Percentiles rank a stretch among this genome's conserved stretches.
These are phyloP conservation scores for Gastrolobium villosum DNA, from an alignment of 306 rosid genomes.

Conservation along the genomic window DNA sequence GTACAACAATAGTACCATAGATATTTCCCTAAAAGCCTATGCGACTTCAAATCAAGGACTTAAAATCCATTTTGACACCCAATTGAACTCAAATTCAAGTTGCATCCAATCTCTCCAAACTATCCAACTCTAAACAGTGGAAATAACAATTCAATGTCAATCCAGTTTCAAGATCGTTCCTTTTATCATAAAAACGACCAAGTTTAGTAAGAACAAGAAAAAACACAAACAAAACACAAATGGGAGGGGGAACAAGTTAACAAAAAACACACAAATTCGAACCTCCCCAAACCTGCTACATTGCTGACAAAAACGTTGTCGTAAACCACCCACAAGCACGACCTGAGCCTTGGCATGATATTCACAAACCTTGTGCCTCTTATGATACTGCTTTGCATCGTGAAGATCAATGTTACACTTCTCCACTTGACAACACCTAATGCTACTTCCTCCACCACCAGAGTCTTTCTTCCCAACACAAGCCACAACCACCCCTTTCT, in stretches of 20 bases:
- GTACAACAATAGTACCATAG: no score
- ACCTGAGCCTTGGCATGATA: constrained; percentile 75
- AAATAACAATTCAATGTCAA: neutral
- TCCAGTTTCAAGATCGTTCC: neutral
- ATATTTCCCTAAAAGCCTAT: no score
- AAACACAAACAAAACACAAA: neutral
- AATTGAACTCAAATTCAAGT: neutral
- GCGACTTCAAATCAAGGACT: neutral
- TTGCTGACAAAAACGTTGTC: constrained; percentile 84
- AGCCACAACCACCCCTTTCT: constrained; percentile 28
- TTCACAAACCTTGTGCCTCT: constrained; percentile 79
- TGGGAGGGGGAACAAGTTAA: neutral
- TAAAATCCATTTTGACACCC: neutral
- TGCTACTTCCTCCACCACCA: constrained; percentile 22
- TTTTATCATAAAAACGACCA: neutral
- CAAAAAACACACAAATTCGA: neutral
- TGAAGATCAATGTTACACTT: constrained; percentile 68
- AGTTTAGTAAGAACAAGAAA: constrained; percentile 7
- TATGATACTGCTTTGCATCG: constrained; percentile 71
- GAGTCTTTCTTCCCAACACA: constrained; percentile 51
- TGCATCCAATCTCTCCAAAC: neutral
- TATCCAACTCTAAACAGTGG: neutral
- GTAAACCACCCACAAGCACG: constrained; percentile 63
- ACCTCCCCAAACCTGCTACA: constrained; percentile 76
- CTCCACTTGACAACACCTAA: constrained; percentile 76